Conservation (phyloP, 1,139 yeast species). For the Eremothecium cymbalariae region DNA sequence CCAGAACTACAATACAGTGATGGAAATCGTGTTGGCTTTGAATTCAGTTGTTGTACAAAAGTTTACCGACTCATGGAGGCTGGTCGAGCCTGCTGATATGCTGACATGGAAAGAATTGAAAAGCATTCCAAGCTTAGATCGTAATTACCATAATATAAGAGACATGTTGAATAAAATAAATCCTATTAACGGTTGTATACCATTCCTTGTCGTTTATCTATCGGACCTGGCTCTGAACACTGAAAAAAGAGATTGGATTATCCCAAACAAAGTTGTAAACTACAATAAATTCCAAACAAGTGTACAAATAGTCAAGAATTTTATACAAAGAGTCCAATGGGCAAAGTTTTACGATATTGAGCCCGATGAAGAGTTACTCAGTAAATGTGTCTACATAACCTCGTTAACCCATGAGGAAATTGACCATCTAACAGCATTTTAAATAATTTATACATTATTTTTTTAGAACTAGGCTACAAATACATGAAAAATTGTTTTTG, state of each 20-base stretch:
- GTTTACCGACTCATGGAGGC: slow-evolving; percentile 67
- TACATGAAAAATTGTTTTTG: too few species aligned
- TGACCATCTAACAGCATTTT: slow-evolving; percentile 11
- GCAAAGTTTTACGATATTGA: slow-evolving; percentile 51
- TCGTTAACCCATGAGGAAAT: slow-evolving; percentile 73
- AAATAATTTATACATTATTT: background rate
- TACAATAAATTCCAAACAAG: slow-evolving; percentile 71
- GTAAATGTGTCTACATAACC: slow-evolving; percentile 76
- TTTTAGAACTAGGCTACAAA: slow-evolving; percentile 1
- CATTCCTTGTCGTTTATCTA: slow-evolving; percentile 78
- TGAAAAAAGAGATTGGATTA: slow-evolving; percentile 42
- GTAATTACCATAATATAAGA: slow-evolving; percentile 60
- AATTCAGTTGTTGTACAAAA: slow-evolving; percentile 61
- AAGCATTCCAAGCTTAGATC: slow-evolving; percentile 53
- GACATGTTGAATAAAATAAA: slow-evolving; percentile 51
- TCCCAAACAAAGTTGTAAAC: slow-evolving; percentile 48
- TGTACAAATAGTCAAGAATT: slow-evolving; percentile 69
- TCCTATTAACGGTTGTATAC: slow-evolving; percentile 76
- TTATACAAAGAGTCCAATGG: slow-evolving; percentile 83
- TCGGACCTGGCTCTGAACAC: slow-evolving; percentile 78
- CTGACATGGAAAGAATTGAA: slow-evolving; percentile 59
- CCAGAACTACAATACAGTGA: slow-evolving; percentile 79
- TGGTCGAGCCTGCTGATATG: slow-evolving; percentile 46
- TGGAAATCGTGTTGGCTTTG: slow-evolving; percentile 79
- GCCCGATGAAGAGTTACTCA: slow-evolving; percentile 52